Base-by-base conservation (phyloP, 352 stramenopile species). In the Globisporangium nunn region DNA sequence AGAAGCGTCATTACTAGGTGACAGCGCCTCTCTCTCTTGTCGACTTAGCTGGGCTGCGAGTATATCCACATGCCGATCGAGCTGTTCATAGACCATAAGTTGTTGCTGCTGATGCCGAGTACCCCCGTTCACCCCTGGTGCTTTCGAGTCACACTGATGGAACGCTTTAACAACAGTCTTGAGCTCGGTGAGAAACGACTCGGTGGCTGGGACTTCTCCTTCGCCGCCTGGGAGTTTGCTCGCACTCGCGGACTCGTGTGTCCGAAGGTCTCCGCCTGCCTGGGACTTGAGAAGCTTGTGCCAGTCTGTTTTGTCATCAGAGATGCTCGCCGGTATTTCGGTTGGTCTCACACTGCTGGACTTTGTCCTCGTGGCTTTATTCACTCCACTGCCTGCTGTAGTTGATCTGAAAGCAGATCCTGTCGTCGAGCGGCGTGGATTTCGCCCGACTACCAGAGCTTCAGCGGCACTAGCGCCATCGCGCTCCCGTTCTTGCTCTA, bases 221-320 rank as follows among this genome's bases (percentile, higher is more conserved):
- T 45, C 50, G 11, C 29, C 61, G 43, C 35, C 62, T 40, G 41
- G 30, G 11, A 18, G 46, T n/a, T 23, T 18, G 12, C 23, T 51
- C 28, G 10, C 28, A 11, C 14, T 29, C 31, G 11, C 39, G 29
- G 12, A 49, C 28, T 30, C 18, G 35, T 18, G 15, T 7, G 15
- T 37, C 33, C 33, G n/a, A 4, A 58, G 49, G 8, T 11, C 8
- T 37, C 56, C 39, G 43, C 45, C 51, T 2, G 56, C 52, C 44
- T 30, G 52, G 2, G 73, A 60, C 51, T 88, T 88, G 12, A 88
- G 68, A 40, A 85, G 50, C 33, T 88, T 88, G 41, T 64, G 66
- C 78, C 78, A 88, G 56, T 88, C 78, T 1, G 78, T 88, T 4
- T 64, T 65, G 28, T 88, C 78, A 30, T 88, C 78, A 15, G 75